Base-by-base conservation (phyloP, 2,329 filamentous ascomycete genomes). In the Paracoccidioides brasiliensis region DNA sequence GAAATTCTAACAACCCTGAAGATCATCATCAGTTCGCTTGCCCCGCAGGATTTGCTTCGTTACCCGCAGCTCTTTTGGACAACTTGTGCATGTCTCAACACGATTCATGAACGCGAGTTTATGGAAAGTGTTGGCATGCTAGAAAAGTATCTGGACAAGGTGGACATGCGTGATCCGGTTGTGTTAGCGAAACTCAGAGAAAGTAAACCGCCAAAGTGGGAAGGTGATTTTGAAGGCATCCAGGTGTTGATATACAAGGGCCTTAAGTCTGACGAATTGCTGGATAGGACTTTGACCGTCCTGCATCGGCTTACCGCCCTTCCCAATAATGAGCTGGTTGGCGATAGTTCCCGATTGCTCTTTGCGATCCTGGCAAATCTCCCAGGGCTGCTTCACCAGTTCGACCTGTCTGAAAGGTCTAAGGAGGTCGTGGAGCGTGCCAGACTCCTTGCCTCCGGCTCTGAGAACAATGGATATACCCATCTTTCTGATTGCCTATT, bases 1-100 rank as follows among this genome's bases (percentile, higher is more conserved):
- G 94, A 98, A 67, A 97, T 98, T 56, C 72, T 98, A 54, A 96
- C 90, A 0, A 98, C 94, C 0, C 71, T 98, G 53, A 90, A 94
- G 66, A 90, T 90, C 0, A 85, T 98, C 46, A 95, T 98, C 56
- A 80, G 83, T 61, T 93, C 91, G 55, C 75, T 97, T 33, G 84
- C 90, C 22, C 78, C 86, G 0, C 80, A 86, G 41, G 86, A 90
- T 66, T 77, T 98, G 1, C 72, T 95, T 50, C 83, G 84, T n/a
- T 96, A 95, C 61, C 93, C 93, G 1, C 91, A 97, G 65, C 76
- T 98, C 0, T 97, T 98, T 71, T 98, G 94, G 94, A 95, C 91
- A 0, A 95, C 88, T 0, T 96, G 90, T 64, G 93, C 93, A 9
- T 98, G 93, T 67, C 75, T 98, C 22, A 90, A 97, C 65, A 97